Evolutionary conservation across 2,329 filamentous ascomycete species (phyloP).

Genomic region (Hortaea sp.): DNA sequence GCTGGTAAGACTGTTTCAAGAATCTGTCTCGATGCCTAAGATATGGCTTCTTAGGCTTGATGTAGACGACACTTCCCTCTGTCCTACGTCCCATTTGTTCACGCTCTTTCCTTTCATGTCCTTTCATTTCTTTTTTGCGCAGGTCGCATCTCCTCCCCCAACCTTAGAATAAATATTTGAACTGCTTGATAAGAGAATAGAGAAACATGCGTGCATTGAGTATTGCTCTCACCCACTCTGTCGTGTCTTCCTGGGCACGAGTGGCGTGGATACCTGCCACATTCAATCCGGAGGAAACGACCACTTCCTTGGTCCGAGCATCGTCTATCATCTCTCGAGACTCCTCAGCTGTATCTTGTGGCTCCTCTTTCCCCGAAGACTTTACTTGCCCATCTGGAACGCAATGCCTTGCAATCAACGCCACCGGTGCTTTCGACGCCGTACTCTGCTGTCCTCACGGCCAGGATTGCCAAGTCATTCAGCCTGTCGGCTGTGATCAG

Average conservation of each 20-base stretch:
- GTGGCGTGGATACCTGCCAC: conserved; percentile 18
- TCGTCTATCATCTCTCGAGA: conserved; percentile 11
- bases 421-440: conserved; percentile 56
- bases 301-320: background rate
- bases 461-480: conserved; percentile 49
- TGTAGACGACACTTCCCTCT: too few species aligned
- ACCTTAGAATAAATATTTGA: too few species aligned
- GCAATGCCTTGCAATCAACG: conserved; percentile 48
- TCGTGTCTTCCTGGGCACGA: conserved; percentile 5
- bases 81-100: too few species aligned
- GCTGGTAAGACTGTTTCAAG: too few species aligned
- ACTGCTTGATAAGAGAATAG: too few species aligned
- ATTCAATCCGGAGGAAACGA: conserved; percentile 10
- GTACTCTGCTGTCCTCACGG: conserved; percentile 60
- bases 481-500: conserved; percentile 56
- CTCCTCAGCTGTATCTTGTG: conserved; percentile 17
- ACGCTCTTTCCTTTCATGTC: background rate
- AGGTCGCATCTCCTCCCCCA: background rate
- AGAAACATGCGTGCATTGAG: too few species aligned
- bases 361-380: conserved; percentile 44
- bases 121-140: background rate
- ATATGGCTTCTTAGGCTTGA: too few species aligned
- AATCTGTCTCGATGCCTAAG: too few species aligned
- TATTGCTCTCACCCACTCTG: too few species aligned
- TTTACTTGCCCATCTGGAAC: conserved; percentile 55